Conservation (phyloP, 495 filamentous ascomycete genomes). For the Ramalina peruviana region DNA sequence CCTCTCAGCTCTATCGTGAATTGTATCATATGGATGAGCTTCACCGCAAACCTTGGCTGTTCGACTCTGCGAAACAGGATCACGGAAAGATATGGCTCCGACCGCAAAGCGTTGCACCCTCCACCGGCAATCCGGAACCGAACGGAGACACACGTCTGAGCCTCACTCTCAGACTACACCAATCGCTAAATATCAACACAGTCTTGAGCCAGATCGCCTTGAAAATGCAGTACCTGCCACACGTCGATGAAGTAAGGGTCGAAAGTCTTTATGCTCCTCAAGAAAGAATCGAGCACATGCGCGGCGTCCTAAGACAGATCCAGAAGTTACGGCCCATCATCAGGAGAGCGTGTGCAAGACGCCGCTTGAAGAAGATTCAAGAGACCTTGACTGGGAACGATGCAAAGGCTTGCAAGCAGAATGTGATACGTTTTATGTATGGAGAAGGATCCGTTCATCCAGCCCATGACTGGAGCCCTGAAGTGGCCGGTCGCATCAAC, state of each 20-base stretch:
- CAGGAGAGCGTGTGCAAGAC: background rate
- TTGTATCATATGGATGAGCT: slow-evolving; percentile 10
- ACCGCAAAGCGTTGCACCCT: slow-evolving; percentile 2
- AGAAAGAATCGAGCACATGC: slow-evolving; percentile 2
- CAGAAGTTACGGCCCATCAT: background rate
- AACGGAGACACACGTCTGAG: slow-evolving; percentile 7
- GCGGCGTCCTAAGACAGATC: background rate
- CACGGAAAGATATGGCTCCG: slow-evolving; percentile 14
- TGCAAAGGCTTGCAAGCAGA: too few relatives aligned
- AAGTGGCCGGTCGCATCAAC: too few relatives aligned
- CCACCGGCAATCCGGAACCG: background rate
- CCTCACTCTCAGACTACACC: slow-evolving; percentile 12
- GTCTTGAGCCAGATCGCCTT: slow-evolving; percentile 16
- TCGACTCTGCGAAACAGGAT: slow-evolving; percentile 11
- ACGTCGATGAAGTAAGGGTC: slow-evolving; percentile 10
- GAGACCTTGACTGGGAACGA: background rate
- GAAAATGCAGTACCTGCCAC: slow-evolving; percentile 14
- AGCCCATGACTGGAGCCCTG: too few relatives aligned
- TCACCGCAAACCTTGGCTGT: slow-evolving; percentile 9
- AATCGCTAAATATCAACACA: slow-evolving; percentile 2
- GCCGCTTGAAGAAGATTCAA: background rate
- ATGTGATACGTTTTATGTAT: too few relatives aligned
- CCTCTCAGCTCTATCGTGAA: slow-evolving; percentile 12
- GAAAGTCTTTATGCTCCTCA: slow-evolving; percentile 11
- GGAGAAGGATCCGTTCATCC: too few relatives aligned